These are phyloP conservation scores for Teratosphaeria viscida DNA, from an alignment of 2,329 filamentous ascomycete species.

Conservation along the genomic window DNA sequence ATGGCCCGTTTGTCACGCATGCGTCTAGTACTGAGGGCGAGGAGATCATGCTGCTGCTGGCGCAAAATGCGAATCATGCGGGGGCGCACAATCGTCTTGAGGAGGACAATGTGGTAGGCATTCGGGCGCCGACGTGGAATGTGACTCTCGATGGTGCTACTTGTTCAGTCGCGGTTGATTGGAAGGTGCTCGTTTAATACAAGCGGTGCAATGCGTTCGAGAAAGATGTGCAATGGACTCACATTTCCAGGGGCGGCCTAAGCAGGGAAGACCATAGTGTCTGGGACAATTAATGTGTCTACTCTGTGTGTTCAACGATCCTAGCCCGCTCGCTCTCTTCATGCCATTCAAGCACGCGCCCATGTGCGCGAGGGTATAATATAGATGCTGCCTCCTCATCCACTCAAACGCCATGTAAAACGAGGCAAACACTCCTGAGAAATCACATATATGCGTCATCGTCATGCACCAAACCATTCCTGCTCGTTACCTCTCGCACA, in stretches of 20 bases:
- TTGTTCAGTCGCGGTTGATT: slow-evolving; percentile 35
- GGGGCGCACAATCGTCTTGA: slow-evolving; percentile 16
- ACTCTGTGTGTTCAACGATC: too few relatives aligned
- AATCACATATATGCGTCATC: not conserved
- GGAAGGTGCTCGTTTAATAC: slow-evolving; percentile 18
- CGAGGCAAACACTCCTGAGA: too few relatives aligned
- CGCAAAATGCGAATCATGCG: slow-evolving; percentile 7
- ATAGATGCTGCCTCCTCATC: too few relatives aligned
- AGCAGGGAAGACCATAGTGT: too few relatives aligned
- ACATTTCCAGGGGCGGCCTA: too few relatives aligned
- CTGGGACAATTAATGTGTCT: too few relatives aligned
- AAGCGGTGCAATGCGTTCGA: not conserved
- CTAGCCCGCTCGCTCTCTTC: too few relatives aligned
- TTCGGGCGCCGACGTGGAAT: slow-evolving; percentile 33
- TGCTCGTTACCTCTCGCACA: slow-evolving; percentile 15
- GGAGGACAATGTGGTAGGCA: slow-evolving; percentile 22
- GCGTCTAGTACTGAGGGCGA: slow-evolving; percentile 7
- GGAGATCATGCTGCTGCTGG: slow-evolving; percentile 11
- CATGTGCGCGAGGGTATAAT: too few relatives aligned
- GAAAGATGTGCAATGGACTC: not conserved
- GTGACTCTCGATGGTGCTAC: slow-evolving; percentile 25
- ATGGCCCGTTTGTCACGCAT: slow-evolving; percentile 10
- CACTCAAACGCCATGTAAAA: too few relatives aligned
- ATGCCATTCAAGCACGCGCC: too few relatives aligned
- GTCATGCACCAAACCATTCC: slow-evolving; percentile 15